These are phyloP conservation scores for Borovskyia barvae DNA, from an alignment of 208 protist species.

Conservation along the genomic window DNA sequence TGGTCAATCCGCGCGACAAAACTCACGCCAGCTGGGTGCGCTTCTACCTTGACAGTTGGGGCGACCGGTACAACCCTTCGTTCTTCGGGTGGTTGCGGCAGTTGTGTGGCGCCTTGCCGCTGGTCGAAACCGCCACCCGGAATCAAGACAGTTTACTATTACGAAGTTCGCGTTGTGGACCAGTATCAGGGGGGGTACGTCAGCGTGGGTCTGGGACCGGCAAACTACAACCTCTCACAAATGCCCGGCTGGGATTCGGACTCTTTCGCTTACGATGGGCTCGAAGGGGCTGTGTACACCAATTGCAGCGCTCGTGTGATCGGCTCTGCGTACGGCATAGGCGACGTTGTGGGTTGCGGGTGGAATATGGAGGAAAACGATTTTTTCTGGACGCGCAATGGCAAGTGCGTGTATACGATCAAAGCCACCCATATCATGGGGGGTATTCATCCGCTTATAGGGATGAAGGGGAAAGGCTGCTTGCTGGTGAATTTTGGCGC, in stretches of 20 bases:
- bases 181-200: slow-evolving; percentile 48
- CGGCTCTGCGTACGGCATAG: slow-evolving; percentile 63
- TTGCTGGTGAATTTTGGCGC: slow-evolving; percentile 85
- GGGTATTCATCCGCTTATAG: slow-evolving; percentile 66
- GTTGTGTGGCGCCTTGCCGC: slow-evolving; percentile 61
- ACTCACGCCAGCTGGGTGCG: slow-evolving; percentile 33
- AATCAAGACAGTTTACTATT: slow-evolving; percentile 53
- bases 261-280: slow-evolving; percentile 73
- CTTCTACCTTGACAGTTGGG: slow-evolving; percentile 51
- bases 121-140: slow-evolving; percentile 29
- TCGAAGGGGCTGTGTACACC: slow-evolving; percentile 73
- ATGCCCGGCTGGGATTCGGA: slow-evolving; percentile 76
- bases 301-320: slow-evolving; percentile 39
- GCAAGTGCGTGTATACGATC: slow-evolving; percentile 46
- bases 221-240: slow-evolving; percentile 79
- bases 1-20: slow-evolving; percentile 35
- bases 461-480: slow-evolving; percentile 69
- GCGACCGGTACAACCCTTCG: slow-evolving; percentile 50
- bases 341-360: slow-evolving; percentile 88
- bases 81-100: slow-evolving; percentile 52
- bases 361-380: slow-evolving; percentile 54
- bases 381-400: slow-evolving; percentile 88
- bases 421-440: slow-evolving; percentile 16
- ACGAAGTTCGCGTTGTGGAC: slow-evolving; percentile 84
- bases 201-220: slow-evolving; percentile 73